Conservation (phyloP, 2,329 filamentous ascomycete genomes). For the Epicoccum sorghinum region DNA sequence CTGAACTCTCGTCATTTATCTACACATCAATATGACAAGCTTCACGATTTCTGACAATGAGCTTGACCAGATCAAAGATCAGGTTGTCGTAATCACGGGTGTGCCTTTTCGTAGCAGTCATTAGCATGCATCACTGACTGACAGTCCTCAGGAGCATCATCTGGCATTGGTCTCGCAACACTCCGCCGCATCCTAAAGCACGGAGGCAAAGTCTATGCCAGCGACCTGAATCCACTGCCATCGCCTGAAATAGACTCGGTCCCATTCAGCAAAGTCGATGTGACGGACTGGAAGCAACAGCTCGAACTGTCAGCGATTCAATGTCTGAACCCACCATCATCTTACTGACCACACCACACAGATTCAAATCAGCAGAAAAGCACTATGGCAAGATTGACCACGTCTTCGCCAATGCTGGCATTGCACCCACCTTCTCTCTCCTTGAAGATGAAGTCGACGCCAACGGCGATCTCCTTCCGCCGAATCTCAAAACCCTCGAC, state of each 20-base stretch:
- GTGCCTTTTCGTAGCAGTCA: constrained; percentile 1
- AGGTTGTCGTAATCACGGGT: constrained; percentile 62
- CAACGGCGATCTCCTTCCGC: constrained; percentile 36
- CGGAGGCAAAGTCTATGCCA: constrained; percentile 62
- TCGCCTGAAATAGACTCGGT: constrained; percentile 27
- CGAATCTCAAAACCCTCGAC: constrained; percentile 33
- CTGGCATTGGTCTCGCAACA: constrained; percentile 66
- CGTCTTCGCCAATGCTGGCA: constrained; percentile 51
- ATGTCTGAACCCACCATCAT: no score
- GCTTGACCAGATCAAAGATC: constrained; percentile 53
- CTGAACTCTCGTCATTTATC: not conserved
- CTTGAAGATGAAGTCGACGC: constrained; percentile 40
- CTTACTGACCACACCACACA: not conserved
- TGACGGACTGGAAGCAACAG: constrained; percentile 57
- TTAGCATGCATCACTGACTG: not conserved
- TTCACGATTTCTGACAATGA: constrained; percentile 55
- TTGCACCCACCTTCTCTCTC: constrained; percentile 22
- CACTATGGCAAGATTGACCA: constrained; percentile 52
- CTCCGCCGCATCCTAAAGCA: constrained; percentile 57
- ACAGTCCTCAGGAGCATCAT: constrained; percentile 56
- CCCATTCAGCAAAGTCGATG: constrained; percentile 37
- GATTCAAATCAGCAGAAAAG: constrained; percentile 57
- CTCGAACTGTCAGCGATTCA: constrained; percentile 41
- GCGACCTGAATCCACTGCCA: constrained; percentile 57
- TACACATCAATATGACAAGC: constrained; percentile 36